Conservation (phyloP, 441 rosid species). For the Geranium incanum region DNA sequence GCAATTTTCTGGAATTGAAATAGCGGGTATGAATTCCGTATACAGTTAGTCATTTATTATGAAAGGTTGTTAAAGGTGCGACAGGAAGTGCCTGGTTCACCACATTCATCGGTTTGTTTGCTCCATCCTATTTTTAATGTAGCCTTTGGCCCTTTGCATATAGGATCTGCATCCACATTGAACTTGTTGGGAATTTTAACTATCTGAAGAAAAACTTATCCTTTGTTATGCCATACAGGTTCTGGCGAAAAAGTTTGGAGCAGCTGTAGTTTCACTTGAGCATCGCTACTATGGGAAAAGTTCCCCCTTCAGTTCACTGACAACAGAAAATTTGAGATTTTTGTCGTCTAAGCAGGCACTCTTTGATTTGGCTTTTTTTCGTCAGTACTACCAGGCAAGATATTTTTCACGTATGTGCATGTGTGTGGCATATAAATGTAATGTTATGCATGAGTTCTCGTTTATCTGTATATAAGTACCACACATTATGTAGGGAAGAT, state of each 20-base stretch:
- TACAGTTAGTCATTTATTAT: not conserved
- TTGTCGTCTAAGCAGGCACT: slow-evolving; percentile 90
- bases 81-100: not conserved
- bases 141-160: not conserved
- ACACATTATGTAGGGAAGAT: too few relatives aligned
- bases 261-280: slow-evolving; percentile 87
- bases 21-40: not conserved
- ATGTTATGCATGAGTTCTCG: too few relatives aligned
- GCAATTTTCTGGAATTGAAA: too few relatives aligned
- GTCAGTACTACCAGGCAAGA: slow-evolving; percentile 67
- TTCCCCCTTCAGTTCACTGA: slow-evolving; percentile 59
- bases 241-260: slow-evolving; percentile 91
- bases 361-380: slow-evolving; percentile 80
- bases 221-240: slow-evolving; percentile 34
- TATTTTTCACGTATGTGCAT: not conserved
- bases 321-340: slow-evolving; percentile 64
- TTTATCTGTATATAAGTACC: too few relatives aligned
- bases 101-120: not conserved
- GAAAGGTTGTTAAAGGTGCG: not conserved
- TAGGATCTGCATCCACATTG: not conserved
- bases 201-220: not conserved
- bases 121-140: not conserved
- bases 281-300: slow-evolving; percentile 96
- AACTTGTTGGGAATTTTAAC: not conserved
- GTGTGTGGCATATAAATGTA: too few relatives aligned